Percentiles rank a stretch among this genome's conserved stretches.
Conservation (phyloP, 179 eudicot species). For the Patellifolia procumbens region DNA sequence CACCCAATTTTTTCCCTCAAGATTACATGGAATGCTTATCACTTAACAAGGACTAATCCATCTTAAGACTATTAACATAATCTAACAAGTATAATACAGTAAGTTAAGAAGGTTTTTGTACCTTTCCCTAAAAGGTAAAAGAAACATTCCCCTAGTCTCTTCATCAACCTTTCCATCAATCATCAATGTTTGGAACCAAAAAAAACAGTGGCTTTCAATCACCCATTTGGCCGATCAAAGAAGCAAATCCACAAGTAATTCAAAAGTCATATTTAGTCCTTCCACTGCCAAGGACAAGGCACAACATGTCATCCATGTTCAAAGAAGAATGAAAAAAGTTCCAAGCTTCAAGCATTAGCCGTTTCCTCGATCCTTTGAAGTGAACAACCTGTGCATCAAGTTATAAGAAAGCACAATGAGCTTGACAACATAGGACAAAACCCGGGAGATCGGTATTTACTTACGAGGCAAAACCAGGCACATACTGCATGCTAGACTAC, state of each 20-base stretch:
- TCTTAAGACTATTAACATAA: constrained; percentile 1
- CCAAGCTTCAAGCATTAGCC: constrained; percentile 97
- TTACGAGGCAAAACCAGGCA: background rate
- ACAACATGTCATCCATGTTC: constrained; percentile 72
- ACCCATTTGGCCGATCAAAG: constrained; percentile 24
- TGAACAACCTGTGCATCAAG: constrained; percentile 66
- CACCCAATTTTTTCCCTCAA: background rate
- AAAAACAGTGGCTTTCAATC: constrained; percentile 9
- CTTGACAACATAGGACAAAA: background rate
- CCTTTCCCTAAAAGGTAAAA: background rate
- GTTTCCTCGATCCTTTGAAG: constrained; percentile 94
- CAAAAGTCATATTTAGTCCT: constrained; percentile 86
- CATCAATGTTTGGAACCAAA: constrained; percentile 2
- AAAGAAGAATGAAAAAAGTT: constrained; percentile 56
- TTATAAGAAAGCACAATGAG: constrained; percentile 4
- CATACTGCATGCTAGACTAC: background rate
- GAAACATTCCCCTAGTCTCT: background rate
- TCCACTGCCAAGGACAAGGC: constrained; percentile 82
- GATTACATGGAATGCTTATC: background rate
- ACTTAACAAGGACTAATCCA: background rate
- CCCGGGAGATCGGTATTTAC: background rate
- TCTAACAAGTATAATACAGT: constrained; percentile 12
- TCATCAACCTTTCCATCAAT: background rate
- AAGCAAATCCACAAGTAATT: constrained; percentile 21
- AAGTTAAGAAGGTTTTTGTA: background rate